Evolutionary conservation across 2,329 filamentous ascomycete genomes (phyloP), one percentile per base, ranked within the genome.

Genomic region (Aureobasidium sp.): DNA sequence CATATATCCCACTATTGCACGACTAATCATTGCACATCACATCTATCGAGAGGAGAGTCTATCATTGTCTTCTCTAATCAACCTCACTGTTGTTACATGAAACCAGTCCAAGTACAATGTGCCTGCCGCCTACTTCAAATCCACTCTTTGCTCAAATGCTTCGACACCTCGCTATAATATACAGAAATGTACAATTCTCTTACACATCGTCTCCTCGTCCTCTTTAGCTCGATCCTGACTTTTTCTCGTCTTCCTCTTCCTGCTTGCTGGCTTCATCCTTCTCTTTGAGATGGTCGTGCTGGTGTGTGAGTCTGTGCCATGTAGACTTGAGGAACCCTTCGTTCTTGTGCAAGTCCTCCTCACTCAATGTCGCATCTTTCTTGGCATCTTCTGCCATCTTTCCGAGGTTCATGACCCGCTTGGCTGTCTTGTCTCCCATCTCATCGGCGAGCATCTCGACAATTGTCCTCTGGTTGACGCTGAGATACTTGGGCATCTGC

Each of bases 381-480:
- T 57, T 44, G 19, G 61, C 50, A 29, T 54, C 44, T 24, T 47
- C 59, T 49, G 73, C 85, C 62, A 80, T 79, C 70, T 78, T 78
- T 60, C 74, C 76, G 42, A 96, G 78, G 70, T 95, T 93, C 91
- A 99, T 97, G 62, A 96, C 85, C 49, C 94, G 83, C 78, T 90
- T 94, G 37, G 94, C 94, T 31, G 85, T 90, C 79, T 92, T 91
- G 75, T 99, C 94, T 42, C 84, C 87, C 85, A 99, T 88, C 78
- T 99, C 94, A 69, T 99, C 92, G 7, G 94, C 94, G 66, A 99
- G 84, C 85, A 97, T 93, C 78, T 99, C 94, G 48, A 96, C 78
- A 63, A 99, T 89, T 0, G 90, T 95, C 60, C 94, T 84, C 78
- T 99, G 92, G 77, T 96, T 97, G 49, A 88, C 84, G 60, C 84